phyloP scores from a whole-genome alignment of 257 asterid species.

The Pogostemon cablin region DNA sequence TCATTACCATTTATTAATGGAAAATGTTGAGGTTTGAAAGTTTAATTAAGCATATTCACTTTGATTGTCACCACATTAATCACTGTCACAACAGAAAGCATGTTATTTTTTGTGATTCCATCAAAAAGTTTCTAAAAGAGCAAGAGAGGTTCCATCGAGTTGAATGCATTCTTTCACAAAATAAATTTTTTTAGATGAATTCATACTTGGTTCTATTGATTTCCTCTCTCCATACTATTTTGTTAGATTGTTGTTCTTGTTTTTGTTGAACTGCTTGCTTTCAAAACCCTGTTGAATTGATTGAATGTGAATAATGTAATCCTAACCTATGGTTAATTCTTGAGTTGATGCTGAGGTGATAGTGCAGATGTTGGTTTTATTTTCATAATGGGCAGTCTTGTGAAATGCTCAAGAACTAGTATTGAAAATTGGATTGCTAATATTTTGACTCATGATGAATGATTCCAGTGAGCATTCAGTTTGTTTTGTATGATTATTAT shows the following conservation, averaged over 20 bases:
- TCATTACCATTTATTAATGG: too few relatives aligned
- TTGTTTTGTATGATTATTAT: too few relatives aligned
- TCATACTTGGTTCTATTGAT: constrained; percentile 2
- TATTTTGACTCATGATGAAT: not conserved
- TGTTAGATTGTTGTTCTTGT: constrained; percentile 1
- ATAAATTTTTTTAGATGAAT: not conserved
- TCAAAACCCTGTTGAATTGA: not conserved
- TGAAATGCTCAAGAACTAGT: not conserved
- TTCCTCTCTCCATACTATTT: not conserved
- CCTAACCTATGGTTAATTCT: constrained; percentile 3
- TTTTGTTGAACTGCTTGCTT: not conserved
- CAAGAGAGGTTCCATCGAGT: not conserved
- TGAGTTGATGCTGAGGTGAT: constrained; percentile 16
- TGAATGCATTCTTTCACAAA: not conserved
- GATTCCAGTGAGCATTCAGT: not conserved
- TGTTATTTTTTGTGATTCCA: too few relatives aligned
- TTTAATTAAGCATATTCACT: too few relatives aligned
- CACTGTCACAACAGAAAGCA: too few relatives aligned
- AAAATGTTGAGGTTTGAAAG: too few relatives aligned
- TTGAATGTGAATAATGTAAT: not conserved
- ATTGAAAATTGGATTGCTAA: constrained; percentile 8
- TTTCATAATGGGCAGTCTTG: not conserved
- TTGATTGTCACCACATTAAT: too few relatives aligned
- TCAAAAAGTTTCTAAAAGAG: too few relatives aligned
- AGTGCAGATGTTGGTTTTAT: not conserved